These are phyloP conservation scores for Amauroascus verrucosus DNA, from an alignment of 2,329 filamentous ascomycete species.

Conservation along the genomic window DNA sequence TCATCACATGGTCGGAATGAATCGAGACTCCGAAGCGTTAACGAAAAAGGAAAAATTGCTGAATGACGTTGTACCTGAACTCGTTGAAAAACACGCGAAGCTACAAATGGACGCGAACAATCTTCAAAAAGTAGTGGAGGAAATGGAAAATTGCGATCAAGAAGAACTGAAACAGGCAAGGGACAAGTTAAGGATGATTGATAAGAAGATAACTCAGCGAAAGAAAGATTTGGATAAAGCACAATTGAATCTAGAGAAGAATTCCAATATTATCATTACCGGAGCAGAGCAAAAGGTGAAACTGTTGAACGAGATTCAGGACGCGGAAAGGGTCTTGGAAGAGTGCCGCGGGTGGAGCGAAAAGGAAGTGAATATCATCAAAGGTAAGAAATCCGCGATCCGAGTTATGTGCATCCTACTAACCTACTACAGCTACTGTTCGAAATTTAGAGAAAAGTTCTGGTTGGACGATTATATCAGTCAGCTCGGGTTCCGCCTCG, in stretches of 20 bases:
- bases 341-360: constrained; percentile 83
- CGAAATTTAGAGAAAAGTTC: constrained; percentile 32
- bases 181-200: constrained; percentile 53
- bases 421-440: constrained; percentile 27
- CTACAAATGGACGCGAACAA: constrained; percentile 56
- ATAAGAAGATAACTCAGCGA: constrained; percentile 60
- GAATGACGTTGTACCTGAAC: constrained; percentile 53
- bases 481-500: constrained; percentile 22
- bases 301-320: constrained; percentile 62
- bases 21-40: constrained; percentile 58
- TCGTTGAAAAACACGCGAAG: constrained; percentile 51
- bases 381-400: constrained; percentile 45
- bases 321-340: constrained; percentile 73
- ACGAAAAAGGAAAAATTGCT: constrained; percentile 59
- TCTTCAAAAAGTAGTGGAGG: constrained; percentile 60
- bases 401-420: not conserved
- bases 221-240: constrained; percentile 57
- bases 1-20: constrained; percentile 66
- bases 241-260: constrained; percentile 55
- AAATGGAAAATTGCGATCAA: constrained; percentile 55
- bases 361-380: constrained; percentile 67
- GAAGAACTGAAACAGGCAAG: constrained; percentile 65
- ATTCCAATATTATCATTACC: constrained; percentile 53
- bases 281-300: constrained; percentile 57
- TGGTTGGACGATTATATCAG: constrained; percentile 37